These are phyloP conservation scores for Blastobotrys persicus DNA, from an alignment of 1,139 yeast genomes.

Conservation along the genomic window DNA sequence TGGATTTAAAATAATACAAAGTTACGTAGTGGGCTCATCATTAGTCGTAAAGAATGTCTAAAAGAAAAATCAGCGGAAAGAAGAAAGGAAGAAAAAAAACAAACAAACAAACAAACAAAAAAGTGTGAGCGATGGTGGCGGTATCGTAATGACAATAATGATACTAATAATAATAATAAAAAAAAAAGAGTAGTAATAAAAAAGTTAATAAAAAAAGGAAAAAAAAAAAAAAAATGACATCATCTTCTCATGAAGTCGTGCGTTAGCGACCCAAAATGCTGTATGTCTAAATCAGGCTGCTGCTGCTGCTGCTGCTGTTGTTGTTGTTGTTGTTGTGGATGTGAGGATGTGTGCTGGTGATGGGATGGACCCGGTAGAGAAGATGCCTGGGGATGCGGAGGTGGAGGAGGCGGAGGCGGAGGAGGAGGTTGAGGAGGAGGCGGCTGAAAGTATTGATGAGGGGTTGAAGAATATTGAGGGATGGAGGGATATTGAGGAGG, in stretches of 20 bases:
- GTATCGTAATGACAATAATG: not conserved
- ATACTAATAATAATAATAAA: constrained; percentile 1
- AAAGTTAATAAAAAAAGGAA: constrained; percentile 1
- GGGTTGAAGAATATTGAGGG: not conserved
- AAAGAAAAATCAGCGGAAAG: not conserved
- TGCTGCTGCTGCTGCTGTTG: constrained; percentile 4
- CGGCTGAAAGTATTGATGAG: not conserved
- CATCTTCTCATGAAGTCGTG: constrained; percentile 6
- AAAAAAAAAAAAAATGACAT: not conserved
- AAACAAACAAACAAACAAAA: not conserved
- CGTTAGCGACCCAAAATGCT: constrained; percentile 3
- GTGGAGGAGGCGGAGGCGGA: not conserved
- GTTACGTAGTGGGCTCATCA: not conserved
- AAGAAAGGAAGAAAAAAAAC: not conserved
- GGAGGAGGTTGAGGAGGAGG: not conserved
- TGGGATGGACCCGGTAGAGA: not conserved
- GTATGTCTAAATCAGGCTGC: not conserved
- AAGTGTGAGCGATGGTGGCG: not conserved
- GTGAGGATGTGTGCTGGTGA: not conserved
- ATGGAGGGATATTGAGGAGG: constrained; percentile 7
- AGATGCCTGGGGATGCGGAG: too few species aligned
- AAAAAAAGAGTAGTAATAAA: not conserved
- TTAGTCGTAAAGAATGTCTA: not conserved
- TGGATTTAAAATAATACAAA: not conserved
- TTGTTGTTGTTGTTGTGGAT: not conserved